phyloP scores from a whole-genome alignment of 2,329 filamentous ascomycete species.

The Cordyceps cateniannulata region DNA sequence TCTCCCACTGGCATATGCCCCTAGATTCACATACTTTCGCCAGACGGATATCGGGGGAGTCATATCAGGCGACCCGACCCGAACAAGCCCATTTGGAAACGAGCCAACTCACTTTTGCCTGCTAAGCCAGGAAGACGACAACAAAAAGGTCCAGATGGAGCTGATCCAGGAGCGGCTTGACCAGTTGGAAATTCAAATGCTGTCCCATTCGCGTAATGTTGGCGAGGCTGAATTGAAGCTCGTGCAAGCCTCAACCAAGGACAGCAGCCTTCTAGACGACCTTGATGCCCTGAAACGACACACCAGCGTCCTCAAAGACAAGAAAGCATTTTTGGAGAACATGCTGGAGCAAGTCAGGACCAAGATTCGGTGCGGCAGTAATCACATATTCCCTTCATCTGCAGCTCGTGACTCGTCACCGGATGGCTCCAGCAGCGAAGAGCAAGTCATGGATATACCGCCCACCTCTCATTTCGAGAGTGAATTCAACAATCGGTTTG shows the following conservation, averaged over 20 bases:
- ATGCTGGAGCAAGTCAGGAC: conserved; percentile 47
- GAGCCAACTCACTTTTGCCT: conserved; percentile 93
- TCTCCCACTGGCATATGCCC: conserved; percentile 82
- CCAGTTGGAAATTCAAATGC: conserved; percentile 71
- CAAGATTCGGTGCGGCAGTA: conserved; percentile 26
- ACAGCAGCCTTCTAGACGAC: conserved; percentile 47
- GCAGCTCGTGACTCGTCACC: neutral
- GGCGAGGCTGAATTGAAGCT: conserved; percentile 68
- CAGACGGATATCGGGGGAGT: conserved; percentile 86
- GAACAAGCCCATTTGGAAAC: conserved; percentile 84
- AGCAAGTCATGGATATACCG: conserved; percentile 55
- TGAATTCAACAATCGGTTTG: conserved; percentile 97
- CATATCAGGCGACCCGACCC: conserved; percentile 71
- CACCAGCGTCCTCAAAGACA: conserved; percentile 49
- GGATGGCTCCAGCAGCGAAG: conserved; percentile 15
- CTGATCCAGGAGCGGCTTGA: conserved; percentile 76
- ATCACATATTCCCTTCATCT: conserved; percentile 18
- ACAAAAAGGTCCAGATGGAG: conserved; percentile 78
- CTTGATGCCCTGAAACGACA: conserved; percentile 55
- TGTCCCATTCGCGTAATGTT: conserved; percentile 63
- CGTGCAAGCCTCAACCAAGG: conserved; percentile 43
- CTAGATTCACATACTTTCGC: conserved; percentile 94
- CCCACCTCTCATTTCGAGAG: conserved; percentile 77
- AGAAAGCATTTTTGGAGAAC: conserved; percentile 50
- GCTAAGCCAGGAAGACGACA: conserved; percentile 87